Evolutionary conservation across 352 stramenopile genomes (phyloP), one percentile per base, ranked within the genome.

Genomic region (Pythium volutum): DNA sequence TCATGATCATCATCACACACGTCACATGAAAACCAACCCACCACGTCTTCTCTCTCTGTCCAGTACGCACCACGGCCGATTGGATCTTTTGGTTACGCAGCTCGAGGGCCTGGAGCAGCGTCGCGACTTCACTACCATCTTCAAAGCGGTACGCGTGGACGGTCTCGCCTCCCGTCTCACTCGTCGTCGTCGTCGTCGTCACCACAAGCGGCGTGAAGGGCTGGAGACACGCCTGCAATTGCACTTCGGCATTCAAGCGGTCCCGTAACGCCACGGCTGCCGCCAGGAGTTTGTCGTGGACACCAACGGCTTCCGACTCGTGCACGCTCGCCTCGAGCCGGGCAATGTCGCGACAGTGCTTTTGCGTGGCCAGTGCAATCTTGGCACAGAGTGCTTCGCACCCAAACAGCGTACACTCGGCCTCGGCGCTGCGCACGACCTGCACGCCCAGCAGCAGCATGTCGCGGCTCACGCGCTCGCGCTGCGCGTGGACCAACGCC

Each of bases 391-490:
- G 67, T 22, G 79, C 75, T 42, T 90, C 72, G 39, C 75, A 88
- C 8, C 84, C 82, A 46, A 87, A 94, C n/a, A 94, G 73, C 53
- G 77, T 91, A 42, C 81, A 91, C 61, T 94, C 84, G 49, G 77
- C 78, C 62, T 94, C 84, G 16, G 79, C 82, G 42, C 79, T 84
- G 45, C 82, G 81, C 42, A 94, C 80, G 15, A 94, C 63, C 25
- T 87, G 81, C 25, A 84, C 50, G 2, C 72, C 79, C 0, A 90
- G 66, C 50, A 76, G 59, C 27, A 92, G 62, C 73, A 92, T 88
- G 23, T 74, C 58, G 4, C 62, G 60, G 31, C 73, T 69, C 43
- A 92, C 84, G 33, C 67, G 49, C 29, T 87, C 82, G 2, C 69
- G 67, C 31, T 70, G 70, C 1, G 82, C 84, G 29, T 75, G 68